These are phyloP conservation scores for Fusarium subtropicale DNA, from an alignment of 2,329 filamentous ascomycete genomes.

Conservation along the genomic window DNA sequence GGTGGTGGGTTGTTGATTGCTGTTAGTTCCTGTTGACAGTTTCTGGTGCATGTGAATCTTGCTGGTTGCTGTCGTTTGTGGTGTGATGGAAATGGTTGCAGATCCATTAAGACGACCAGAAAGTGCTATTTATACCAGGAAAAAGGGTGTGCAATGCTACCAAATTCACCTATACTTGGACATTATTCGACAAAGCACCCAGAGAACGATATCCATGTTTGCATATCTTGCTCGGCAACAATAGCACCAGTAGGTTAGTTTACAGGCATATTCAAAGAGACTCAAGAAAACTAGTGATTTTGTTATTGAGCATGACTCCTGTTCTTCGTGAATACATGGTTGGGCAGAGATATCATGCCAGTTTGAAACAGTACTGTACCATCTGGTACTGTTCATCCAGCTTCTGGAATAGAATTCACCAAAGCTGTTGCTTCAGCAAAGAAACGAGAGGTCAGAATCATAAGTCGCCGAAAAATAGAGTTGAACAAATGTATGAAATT, in stretches of 20 bases:
- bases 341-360: background rate
- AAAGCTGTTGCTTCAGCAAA: background rate
- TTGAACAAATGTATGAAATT: background rate
- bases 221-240: background rate
- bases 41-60: too few relatives aligned
- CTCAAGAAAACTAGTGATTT: background rate
- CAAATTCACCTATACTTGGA: background rate
- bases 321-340: background rate
- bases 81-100: background rate
- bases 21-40: background rate
- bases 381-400: background rate
- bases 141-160: background rate
- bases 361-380: background rate
- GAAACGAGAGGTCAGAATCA: background rate
- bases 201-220: background rate
- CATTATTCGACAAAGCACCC: background rate
- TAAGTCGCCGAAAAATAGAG: accelerated
- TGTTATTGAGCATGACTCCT: background rate
- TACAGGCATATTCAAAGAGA: background rate
- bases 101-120: background rate
- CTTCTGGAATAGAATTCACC: background rate
- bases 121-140: background rate
- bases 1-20: background rate
- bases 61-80: too few relatives aligned
- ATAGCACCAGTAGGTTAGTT: background rate